Percentiles rank a stretch among this genome's conserved stretches.
Conservation (phyloP, 306 rosid genomes). For the Amphicarpaea edgeworthii region DNA sequence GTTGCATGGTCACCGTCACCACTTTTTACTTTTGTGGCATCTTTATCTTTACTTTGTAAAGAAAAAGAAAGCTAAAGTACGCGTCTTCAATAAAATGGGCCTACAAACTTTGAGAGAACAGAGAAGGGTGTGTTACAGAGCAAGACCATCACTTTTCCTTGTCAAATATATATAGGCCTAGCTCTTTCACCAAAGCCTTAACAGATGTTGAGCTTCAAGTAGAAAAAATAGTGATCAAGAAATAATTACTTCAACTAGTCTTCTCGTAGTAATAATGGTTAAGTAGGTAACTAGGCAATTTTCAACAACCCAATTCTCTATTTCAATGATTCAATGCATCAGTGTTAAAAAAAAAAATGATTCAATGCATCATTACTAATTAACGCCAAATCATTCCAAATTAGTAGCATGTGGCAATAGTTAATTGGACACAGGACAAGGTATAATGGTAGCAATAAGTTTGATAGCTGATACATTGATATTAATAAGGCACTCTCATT, state of each 20-base stretch:
- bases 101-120: slow-evolving; percentile 3
- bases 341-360: no score
- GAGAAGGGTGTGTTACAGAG: background rate
- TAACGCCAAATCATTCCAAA: background rate
- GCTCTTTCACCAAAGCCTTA: background rate
- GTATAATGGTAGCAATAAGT: background rate
- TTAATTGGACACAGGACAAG: slow-evolving; percentile 24
- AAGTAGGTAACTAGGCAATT: background rate
- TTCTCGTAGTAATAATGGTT: background rate
- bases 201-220: background rate
- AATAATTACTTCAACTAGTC: background rate
- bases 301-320: background rate
- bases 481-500: slow-evolving; percentile 45
- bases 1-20: background rate
- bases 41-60: slow-evolving; percentile 28
- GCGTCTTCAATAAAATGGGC: background rate
- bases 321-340: background rate
- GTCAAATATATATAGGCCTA: background rate
- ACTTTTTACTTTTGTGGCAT: background rate
- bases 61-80: background rate
- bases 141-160: background rate
- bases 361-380: background rate
- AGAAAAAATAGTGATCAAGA: background rate
- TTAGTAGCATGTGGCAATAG: background rate
- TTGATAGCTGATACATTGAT: slow-evolving; percentile 17